Evolutionary conservation across 1,284 basidiomycete genomes (phyloP), one percentile per base, ranked within the genome.

Genomic region (Ustilago nuda): DNA sequence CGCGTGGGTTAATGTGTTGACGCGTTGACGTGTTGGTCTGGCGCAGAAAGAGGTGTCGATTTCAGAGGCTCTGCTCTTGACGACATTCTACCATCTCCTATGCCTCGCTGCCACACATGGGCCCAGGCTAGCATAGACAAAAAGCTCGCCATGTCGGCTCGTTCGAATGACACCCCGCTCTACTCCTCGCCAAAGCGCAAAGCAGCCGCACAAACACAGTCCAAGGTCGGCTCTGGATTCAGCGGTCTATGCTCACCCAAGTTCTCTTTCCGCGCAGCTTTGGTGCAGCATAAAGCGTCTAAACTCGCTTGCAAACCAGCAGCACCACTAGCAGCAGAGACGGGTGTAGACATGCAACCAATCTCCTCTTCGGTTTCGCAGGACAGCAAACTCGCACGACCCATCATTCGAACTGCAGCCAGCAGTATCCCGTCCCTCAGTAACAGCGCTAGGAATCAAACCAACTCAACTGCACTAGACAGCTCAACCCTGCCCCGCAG

Each of bases 241-340:
- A 43, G 56, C 3, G 64, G 46, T 27, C 48, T 72, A 4, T 59
- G 66, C 12, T 61, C 69, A 9, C 67, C 68, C 33, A 76, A 76
- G 43, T 76, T 76, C 54, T 76, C 73, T 13, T 76, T 76, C 36
- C 61, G 61, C 15, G 66, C 73, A 13, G 73, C 73, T 7, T 37
- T 76, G 0, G 56, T 61, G 0, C 69, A 66, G 33, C 66, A 71
- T 39, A 75, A 67, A 32, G 46, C 62, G 17, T 58, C 58, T 7
- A 73, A 73, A 27, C 46, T 61, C 15, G 56, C 66, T 15, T 59
- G 46, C 39, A 58, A 59, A 23, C 5, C 58, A 4, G 2, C 58
- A 33, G 4, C 46, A 4, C 5, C 35, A 4, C 12, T 23, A 35
- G 19, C 19, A 17, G 45, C 7, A 4, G 33, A 30, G 9, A 36